Conservation (phyloP, 805 yeast genomes). For the Candida corydali region DNA sequence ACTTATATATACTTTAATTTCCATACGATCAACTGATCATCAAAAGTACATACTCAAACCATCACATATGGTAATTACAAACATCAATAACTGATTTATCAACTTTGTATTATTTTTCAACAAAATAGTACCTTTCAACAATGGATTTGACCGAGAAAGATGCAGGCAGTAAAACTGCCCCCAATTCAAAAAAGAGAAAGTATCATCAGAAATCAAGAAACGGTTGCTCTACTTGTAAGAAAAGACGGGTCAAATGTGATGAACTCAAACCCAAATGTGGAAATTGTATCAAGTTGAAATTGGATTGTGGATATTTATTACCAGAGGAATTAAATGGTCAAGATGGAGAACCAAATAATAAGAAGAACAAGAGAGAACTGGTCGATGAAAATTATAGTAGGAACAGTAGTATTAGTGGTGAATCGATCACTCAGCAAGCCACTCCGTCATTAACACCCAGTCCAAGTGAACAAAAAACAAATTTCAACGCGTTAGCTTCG, state of each 20-base stretch:
- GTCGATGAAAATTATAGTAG: background rate
- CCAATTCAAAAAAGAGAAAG: constrained; percentile 68
- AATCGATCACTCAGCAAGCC: constrained; percentile 13
- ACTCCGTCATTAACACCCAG: constrained; percentile 16
- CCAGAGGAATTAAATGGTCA: constrained; percentile 1
- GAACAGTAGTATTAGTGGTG: background rate
- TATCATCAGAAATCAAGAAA: constrained; percentile 48
- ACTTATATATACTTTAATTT: too few relatives aligned
- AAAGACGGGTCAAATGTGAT: constrained; percentile 22
- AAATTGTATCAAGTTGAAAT: constrained; percentile 34
- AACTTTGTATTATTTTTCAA: constrained; percentile 2
- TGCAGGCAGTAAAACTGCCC: background rate
- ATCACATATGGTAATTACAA: too few relatives aligned
- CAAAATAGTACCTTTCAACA: background rate
- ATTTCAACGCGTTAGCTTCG: constrained; percentile 6
- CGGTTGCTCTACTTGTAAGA: constrained; percentile 23
- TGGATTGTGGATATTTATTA: constrained; percentile 45
- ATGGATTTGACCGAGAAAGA: too few relatives aligned
- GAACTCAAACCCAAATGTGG: constrained; percentile 22
- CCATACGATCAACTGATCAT: too few relatives aligned
- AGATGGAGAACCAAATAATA: background rate
- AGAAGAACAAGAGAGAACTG: background rate
- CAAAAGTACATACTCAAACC: background rate
- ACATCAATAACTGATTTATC: background rate
- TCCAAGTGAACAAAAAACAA: constrained; percentile 6